These are phyloP conservation scores for Diplocarpon mali DNA, from an alignment of 2,329 filamentous ascomycete species.

Conservation along the genomic window DNA sequence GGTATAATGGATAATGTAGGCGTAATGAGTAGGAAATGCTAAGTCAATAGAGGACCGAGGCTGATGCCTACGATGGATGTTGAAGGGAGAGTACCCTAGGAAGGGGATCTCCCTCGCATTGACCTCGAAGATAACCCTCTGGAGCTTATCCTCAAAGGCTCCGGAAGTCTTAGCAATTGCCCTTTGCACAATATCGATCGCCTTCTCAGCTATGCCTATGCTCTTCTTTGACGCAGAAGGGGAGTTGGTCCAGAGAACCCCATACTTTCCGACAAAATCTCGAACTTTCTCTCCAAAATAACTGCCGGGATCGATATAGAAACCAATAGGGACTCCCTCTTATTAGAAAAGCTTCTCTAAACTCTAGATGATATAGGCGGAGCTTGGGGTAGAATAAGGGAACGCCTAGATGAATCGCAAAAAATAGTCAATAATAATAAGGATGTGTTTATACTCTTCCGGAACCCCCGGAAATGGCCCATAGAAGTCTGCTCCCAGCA, in stretches of 20 bases:
- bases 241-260: background rate
- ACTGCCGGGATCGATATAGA: too few species aligned
- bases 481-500: too few species aligned
- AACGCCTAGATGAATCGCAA: too few species aligned
- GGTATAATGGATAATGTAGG: background rate
- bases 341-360: too few species aligned
- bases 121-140: background rate
- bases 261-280: too few species aligned
- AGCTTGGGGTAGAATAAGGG: too few species aligned
- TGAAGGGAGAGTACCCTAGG: background rate
- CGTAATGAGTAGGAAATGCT: background rate
- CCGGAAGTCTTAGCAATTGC: background rate
- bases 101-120: background rate
- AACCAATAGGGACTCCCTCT: too few species aligned
- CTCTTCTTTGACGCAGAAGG: background rate
- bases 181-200: background rate
- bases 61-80: background rate
- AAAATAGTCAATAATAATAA: too few species aligned
- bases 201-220: slow-evolving; percentile 2
- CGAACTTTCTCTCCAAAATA: too few species aligned
- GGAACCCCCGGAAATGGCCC: too few species aligned
- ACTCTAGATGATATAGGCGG: too few species aligned
- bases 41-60: background rate
- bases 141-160: background rate
- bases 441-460: too few species aligned